A percentile compares a stretch with the other conserved stretches of the same genome.
phyloP scores from a whole-genome alignment of 2,329 filamentous ascomycete genomes.

The Cladophialophora bantiana region DNA sequence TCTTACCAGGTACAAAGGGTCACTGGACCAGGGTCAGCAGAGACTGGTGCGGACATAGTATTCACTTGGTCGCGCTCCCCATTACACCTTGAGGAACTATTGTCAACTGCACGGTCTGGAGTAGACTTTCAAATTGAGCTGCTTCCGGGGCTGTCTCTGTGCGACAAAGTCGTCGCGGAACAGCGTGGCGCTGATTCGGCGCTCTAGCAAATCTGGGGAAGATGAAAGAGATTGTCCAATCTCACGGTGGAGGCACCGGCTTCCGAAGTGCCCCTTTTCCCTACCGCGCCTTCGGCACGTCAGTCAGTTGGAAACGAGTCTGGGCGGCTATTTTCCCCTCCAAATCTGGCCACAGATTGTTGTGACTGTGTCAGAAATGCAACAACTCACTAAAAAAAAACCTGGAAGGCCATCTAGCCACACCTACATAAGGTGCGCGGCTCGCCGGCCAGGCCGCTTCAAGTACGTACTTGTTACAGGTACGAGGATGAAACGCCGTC shows the following conservation, averaged over 20 bases:
- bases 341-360: background rate
- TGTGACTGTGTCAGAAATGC: background rate
- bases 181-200: conserved; percentile 31
- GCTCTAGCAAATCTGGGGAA: conserved; percentile 34
- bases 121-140: conserved; percentile 19
- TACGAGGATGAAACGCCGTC: conserved; percentile 2
- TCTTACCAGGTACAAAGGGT: conserved; percentile 1
- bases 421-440: conserved; percentile 1
- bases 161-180: background rate
- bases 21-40: background rate
- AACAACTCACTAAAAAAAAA: background rate
- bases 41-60: conserved; percentile 7
- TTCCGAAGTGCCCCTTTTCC: conserved; percentile 27
- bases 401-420: background rate
- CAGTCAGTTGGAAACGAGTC: background rate
- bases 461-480: background rate
- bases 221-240: conserved; percentile 34
- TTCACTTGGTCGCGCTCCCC: conserved; percentile 2
- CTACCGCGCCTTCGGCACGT: conserved; percentile 14
- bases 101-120: conserved; percentile 11
- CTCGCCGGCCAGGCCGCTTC: background rate
- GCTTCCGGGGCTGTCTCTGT: conserved; percentile 10
- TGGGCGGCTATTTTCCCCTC: no score
- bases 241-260: conserved; percentile 32
- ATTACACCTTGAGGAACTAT: conserved; percentile 8